Evolutionary conservation across 352 stramenopile species (phyloP), one percentile per base, ranked within the genome.

Genomic region (Thraustochytrium striatum): DNA sequence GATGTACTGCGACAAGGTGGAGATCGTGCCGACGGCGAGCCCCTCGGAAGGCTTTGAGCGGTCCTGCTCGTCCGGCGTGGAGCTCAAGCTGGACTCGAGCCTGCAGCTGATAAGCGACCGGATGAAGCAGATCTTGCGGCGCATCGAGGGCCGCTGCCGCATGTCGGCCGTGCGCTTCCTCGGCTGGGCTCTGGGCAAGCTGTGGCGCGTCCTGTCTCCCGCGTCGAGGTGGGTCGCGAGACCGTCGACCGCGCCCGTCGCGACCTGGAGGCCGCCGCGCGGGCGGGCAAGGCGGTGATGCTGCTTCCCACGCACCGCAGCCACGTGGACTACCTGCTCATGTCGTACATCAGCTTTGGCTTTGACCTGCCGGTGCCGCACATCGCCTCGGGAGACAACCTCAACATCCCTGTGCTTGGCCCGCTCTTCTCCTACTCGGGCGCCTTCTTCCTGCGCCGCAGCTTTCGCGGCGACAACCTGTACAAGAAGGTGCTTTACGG

Each of bases 311-410:
- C 91, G 32, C 91, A 95, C 84, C 91, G 93, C 83, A 91, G 85
- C 41, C 90, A 95, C 69, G 79, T 95, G 69, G 91, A 95, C 82
- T 95, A 95, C 79, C 82, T 95, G 35, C 90, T 95, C 72, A 89
- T 95, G 79, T 94, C 89, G 72, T 95, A 95, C 81, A 70, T 94
- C 61, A 93, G 88, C 83, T 94, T 93, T 65, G 88, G 87, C 3
- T 94, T 94, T 78, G 88, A 91, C 68, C 87, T 95, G 57, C 89
- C 90, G 13, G 65, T 85, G 2, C 91, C 90, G 0, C 88, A 89
- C 35, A 95, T 94, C 79, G 89, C 89, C 0, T 89, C 90, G 0
- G 91, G 91, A 1, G 92, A 94, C 85, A 95, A 95, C 83, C 73
- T 95, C 39, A 89, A 94, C 61, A 65, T 95, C 25, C 89, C 89